Evolutionary conservation across 2,329 filamentous ascomycete genomes (phyloP).

Genomic region (Claviceps pazoutovae): DNA sequence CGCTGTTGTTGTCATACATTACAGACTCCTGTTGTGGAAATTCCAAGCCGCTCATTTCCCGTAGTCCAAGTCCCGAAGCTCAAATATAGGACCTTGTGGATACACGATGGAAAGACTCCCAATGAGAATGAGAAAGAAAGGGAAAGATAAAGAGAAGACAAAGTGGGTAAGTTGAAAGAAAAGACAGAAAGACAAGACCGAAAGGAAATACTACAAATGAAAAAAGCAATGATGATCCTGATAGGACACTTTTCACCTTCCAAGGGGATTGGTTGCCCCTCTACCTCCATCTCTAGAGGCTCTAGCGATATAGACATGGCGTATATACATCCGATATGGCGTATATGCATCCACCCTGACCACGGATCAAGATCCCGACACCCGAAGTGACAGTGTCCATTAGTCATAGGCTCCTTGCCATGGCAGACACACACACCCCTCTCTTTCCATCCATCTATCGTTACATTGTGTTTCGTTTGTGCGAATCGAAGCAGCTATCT

Average conservation of each 20-base stretch:
- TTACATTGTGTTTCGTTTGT: too few species aligned
- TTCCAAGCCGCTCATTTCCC: too few species aligned
- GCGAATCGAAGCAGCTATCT: too few species aligned
- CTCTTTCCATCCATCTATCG: too few species aligned
- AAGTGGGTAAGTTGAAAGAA: background rate
- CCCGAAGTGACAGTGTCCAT: background rate
- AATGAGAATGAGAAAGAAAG: background rate
- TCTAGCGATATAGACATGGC: background rate
- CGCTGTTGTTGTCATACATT: too few species aligned
- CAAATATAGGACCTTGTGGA: background rate
- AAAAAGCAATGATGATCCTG: background rate
- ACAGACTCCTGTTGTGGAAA: too few species aligned
- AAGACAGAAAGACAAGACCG: background rate
- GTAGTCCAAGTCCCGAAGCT: background rate
- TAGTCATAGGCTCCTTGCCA: too few species aligned
- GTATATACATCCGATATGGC: slow-evolving; percentile 4
- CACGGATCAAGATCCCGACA: too few species aligned
- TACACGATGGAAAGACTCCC: too few species aligned
- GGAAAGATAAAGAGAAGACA: background rate
- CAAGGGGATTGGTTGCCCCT: background rate
- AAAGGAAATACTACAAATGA: background rate
- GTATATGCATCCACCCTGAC: slow-evolving; percentile 4
- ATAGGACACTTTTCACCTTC: background rate
- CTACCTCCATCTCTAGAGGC: slow-evolving; percentile 1
- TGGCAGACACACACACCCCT: too few species aligned